phyloP scores from a whole-genome alignment of 2,329 filamentous ascomycete genomes.

The Aspergillus niger region DNA sequence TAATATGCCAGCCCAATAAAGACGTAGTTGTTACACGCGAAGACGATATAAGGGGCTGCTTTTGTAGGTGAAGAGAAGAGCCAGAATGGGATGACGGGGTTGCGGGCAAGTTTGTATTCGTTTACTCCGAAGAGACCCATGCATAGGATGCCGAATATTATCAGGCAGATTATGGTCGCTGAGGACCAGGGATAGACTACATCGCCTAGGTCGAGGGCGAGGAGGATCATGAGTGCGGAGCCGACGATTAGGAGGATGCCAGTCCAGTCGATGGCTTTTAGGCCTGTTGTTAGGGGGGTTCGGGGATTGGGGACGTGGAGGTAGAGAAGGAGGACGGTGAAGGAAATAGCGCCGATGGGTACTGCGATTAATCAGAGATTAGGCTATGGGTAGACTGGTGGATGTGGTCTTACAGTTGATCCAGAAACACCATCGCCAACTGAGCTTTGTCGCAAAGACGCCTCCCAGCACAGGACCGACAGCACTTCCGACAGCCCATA shows the following conservation, averaged over 20 bases:
- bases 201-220: constrained; percentile 58
- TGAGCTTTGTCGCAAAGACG: constrained; percentile 41
- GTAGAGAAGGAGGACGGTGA: constrained; percentile 52
- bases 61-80: constrained; percentile 60
- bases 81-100: constrained; percentile 66
- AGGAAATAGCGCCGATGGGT: constrained; percentile 51
- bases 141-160: constrained; percentile 53
- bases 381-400: too few relatives aligned
- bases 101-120: constrained; percentile 63
- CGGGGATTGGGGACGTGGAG: constrained; percentile 58
- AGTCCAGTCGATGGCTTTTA: constrained; percentile 57
- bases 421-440: constrained; percentile 59
- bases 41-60: constrained; percentile 54
- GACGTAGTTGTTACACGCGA: constrained; percentile 50
- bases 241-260: constrained; percentile 53
- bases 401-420: constrained; percentile 43
- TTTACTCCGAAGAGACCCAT: constrained; percentile 57
- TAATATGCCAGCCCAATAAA: constrained; percentile 63
- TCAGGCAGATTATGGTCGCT: constrained; percentile 55
- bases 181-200: constrained; percentile 54
- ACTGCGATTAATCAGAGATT: constrained; percentile 6
- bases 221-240: constrained; percentile 53
- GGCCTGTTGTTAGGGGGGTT: constrained; percentile 50
- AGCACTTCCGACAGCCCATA: constrained; percentile 57
- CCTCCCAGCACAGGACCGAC: constrained; percentile 58